These are phyloP conservation scores for Boletus pseudo-olivaceus DNA, from an alignment of 768 basidiomycete species.

Conservation along the genomic window DNA sequence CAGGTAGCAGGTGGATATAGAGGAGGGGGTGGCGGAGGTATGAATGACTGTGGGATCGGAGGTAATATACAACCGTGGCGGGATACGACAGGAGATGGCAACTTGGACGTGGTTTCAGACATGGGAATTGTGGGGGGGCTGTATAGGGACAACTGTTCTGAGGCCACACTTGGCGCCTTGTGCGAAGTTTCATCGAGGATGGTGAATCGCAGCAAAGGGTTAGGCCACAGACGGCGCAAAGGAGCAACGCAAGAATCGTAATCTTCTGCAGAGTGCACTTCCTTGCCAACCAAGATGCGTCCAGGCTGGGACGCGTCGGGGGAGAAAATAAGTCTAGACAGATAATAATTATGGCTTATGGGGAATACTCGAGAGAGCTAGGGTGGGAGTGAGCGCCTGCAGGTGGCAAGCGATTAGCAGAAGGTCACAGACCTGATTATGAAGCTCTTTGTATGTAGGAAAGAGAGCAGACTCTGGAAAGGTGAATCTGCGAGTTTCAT, in stretches of 20 bases:
- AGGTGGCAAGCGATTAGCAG: background rate
- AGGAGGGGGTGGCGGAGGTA: constrained; percentile 24
- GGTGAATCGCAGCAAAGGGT: constrained; percentile 59
- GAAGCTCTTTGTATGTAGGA: constrained; percentile 60
- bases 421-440: constrained; percentile 50
- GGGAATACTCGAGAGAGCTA: constrained; percentile 73
- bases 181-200: constrained; percentile 51
- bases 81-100: background rate
- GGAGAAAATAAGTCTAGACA: constrained; percentile 69
- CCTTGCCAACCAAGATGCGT: constrained; percentile 59
- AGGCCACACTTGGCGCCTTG: constrained; percentile 27
- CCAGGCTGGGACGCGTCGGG: constrained; percentile 50
- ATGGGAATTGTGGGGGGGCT: background rate
- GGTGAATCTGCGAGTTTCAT: constrained; percentile 64
- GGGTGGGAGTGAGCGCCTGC: constrained; percentile 21
- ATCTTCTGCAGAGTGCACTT: constrained; percentile 56
- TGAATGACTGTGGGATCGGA: background rate
- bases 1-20: constrained; percentile 12
- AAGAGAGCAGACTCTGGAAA: constrained; percentile 52
- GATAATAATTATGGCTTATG: constrained; percentile 53
- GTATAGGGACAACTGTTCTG: constrained; percentile 8
- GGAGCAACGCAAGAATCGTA: constrained; percentile 50
- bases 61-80: background rate
- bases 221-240: constrained; percentile 52
- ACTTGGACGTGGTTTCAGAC: background rate